These are phyloP conservation scores for Delitschia confertaspora DNA, from an alignment of 495 filamentous ascomycete genomes.

Conservation along the genomic window DNA sequence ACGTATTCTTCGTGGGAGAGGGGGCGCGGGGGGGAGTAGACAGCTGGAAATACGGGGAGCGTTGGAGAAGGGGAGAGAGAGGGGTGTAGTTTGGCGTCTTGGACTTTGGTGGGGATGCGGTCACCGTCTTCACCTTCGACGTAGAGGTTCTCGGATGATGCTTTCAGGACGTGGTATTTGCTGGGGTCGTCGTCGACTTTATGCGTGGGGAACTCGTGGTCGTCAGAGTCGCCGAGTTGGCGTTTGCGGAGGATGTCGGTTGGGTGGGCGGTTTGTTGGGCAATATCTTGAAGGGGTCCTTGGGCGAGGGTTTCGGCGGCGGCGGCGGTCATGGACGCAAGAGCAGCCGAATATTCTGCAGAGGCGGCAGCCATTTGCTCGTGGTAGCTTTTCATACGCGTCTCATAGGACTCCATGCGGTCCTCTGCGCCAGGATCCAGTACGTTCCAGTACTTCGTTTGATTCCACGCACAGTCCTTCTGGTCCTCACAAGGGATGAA, in stretches of 20 bases:
- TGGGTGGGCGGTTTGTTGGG: constrained; percentile 4
- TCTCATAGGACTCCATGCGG: constrained; percentile 4
- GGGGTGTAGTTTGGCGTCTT: background rate
- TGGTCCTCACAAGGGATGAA: constrained; percentile 59
- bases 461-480: constrained; percentile 65
- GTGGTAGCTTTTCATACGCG: constrained; percentile 11
- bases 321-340: constrained; percentile 15
- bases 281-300: background rate
- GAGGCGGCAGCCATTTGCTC: constrained; percentile 11
- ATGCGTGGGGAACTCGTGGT: background rate
- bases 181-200: background rate
- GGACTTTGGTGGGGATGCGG: constrained; percentile 9
- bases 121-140: constrained; percentile 9
- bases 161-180: background rate
- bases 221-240: constrained; percentile 1
- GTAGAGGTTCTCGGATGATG: background rate
- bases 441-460: constrained; percentile 40
- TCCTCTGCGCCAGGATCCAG: constrained; percentile 21
- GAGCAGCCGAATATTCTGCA: constrained; percentile 7
- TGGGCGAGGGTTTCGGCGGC: background rate
- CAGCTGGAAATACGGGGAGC: constrained; percentile 8
- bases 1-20: constrained; percentile 58
- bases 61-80: background rate
- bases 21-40: constrained; percentile 33
- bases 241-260: constrained; percentile 6